A percentile compares a stretch with the other conserved stretches of the same genome.
phyloP scores from a whole-genome alignment of 1,139 yeast genomes.

The Hyphopichia pseudoburtonii region DNA sequence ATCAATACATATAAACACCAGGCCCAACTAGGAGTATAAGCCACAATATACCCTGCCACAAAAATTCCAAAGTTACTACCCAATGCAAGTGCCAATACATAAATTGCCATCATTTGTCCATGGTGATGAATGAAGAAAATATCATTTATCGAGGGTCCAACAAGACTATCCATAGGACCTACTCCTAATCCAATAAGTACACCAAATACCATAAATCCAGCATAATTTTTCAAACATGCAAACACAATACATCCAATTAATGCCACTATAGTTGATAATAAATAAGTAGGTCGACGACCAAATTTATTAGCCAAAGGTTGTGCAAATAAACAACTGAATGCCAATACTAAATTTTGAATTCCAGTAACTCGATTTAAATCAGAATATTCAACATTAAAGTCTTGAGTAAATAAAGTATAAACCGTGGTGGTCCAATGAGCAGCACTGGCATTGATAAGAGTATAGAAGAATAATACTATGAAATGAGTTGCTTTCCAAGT shows the following conservation, averaged over 20 bases:
- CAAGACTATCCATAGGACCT: constrained; percentile 4
- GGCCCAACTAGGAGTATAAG: background rate
- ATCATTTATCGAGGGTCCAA: constrained; percentile 2
- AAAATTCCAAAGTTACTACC: constrained; percentile 45
- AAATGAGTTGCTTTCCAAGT: constrained; percentile 11
- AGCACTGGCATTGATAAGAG: constrained; percentile 2
- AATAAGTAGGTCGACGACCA: constrained; percentile 3
- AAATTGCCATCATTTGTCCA: background rate
- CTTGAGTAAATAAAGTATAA: constrained; percentile 1
- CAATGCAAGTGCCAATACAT: constrained; percentile 29
- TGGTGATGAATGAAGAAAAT: constrained; percentile 12
- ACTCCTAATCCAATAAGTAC: constrained; percentile 3
- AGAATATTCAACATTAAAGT: background rate
- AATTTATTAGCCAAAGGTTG: constrained; percentile 3
- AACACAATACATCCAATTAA: background rate
- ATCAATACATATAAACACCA: constrained; percentile 5
- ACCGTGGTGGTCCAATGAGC: constrained; percentile 4
- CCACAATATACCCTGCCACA: constrained; percentile 35
- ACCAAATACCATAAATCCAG: constrained; percentile 2
- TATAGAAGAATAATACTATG: constrained; percentile 1
- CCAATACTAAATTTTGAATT: constrained; percentile 1
- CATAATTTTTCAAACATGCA: background rate
- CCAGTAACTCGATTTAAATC: constrained; percentile 1
- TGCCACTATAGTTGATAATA: background rate
- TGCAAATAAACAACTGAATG: constrained; percentile 3